Evolutionary conservation across 805 yeast genomes (phyloP).

Genomic region (Candida sanyiensis): DNA sequence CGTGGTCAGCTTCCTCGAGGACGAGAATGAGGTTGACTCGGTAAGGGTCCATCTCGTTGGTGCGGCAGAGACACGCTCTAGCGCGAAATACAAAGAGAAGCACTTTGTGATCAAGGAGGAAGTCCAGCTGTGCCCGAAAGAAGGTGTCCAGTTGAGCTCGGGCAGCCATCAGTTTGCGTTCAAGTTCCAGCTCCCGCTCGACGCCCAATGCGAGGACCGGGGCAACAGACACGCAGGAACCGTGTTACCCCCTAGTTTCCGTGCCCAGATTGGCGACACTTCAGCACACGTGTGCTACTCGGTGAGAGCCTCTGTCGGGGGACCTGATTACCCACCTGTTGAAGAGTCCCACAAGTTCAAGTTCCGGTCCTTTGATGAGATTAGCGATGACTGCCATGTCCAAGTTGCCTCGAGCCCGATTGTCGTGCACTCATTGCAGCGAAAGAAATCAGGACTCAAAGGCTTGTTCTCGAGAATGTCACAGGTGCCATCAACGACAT

Average conservation of each 20-base stretch:
- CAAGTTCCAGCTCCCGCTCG: conserved; percentile 3
- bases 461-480: background rate
- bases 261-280: background rate
- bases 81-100: background rate
- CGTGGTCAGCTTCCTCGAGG: background rate
- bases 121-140: background rate
- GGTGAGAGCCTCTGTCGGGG: background rate
- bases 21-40: background rate
- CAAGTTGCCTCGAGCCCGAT: background rate
- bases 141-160: background rate
- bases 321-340: background rate
- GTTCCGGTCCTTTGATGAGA: background rate
- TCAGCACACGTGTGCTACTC: background rate
- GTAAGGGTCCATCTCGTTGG: background rate
- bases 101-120: conserved; percentile 1
- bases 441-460: background rate
- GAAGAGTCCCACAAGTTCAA: background rate
- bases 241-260: background rate
- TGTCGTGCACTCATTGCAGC: too few species aligned
- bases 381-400: too few species aligned
- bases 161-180: background rate
- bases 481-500: background rate
- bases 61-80: background rate
- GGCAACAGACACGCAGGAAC: background rate
- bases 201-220: background rate